phyloP scores from a whole-genome alignment of 805 yeast species.

The Cyberlindnera saturnus region DNA sequence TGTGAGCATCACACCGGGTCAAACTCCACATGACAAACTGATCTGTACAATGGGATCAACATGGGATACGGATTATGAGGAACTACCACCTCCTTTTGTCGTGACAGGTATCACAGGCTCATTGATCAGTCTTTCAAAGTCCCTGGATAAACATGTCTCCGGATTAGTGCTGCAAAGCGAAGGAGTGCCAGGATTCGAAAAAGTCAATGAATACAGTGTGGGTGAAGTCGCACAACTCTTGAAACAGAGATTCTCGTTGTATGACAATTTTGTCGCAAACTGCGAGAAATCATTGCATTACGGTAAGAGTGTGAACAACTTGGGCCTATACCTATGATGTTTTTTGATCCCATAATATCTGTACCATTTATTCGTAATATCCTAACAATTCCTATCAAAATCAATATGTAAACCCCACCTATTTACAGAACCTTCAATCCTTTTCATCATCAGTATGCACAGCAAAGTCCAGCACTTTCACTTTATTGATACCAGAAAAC shows the following conservation, averaged over 20 bases:
- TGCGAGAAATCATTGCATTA: slow-evolving; percentile 6
- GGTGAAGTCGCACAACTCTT: slow-evolving; percentile 9
- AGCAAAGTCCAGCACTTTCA: slow-evolving; percentile 19
- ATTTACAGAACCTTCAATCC: neutral
- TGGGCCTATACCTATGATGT: slow-evolving; percentile 19
- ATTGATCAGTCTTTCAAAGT: slow-evolving; percentile 24
- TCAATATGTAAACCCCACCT: neutral
- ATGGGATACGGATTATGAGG: slow-evolving; percentile 1
- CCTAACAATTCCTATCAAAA: neutral
- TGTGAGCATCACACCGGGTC: slow-evolving; percentile 29
- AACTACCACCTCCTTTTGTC: slow-evolving; percentile 53
- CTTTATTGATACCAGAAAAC: slow-evolving; percentile 11
- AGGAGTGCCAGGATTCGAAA: slow-evolving; percentile 58
- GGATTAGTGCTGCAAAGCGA: slow-evolving; percentile 42
- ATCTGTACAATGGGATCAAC: slow-evolving; percentile 12
- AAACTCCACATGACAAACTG: slow-evolving; percentile 23
- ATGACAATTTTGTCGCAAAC: slow-evolving; percentile 5
- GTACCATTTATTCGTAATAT: neutral
- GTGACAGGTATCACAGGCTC: slow-evolving; percentile 55
- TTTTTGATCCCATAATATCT: neutral
- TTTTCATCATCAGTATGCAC: slow-evolving; percentile 17
- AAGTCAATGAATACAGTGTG: slow-evolving; percentile 35
- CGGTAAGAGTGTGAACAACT: slow-evolving; percentile 20
- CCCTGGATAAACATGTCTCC: slow-evolving; percentile 10
- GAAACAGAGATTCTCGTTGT: slow-evolving; percentile 2